Conservation (phyloP, 352 stramenopile genomes). For the Albugo candida region DNA sequence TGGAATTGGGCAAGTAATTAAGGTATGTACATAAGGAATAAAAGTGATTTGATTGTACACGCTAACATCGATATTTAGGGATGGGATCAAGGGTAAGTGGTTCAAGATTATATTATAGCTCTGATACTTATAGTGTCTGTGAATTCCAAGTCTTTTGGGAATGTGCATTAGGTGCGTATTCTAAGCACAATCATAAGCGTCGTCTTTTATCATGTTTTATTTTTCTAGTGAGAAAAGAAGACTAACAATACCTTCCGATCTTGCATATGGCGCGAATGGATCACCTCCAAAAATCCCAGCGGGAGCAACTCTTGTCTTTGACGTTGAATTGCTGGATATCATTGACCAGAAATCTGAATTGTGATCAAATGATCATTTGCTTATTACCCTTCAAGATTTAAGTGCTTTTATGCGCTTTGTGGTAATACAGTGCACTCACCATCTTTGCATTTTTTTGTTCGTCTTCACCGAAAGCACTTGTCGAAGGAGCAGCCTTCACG, state of each 20-base stretch:
- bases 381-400: too few relatives aligned
- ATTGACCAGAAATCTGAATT: constrained; percentile 3
- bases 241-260: constrained; percentile 61
- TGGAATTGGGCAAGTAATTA: constrained; percentile 84
- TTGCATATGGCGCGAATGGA: constrained; percentile 90
- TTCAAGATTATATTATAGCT: background rate
- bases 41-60: background rate
- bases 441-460: too few relatives aligned
- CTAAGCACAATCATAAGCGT: background rate
- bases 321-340: constrained; percentile 94
- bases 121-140: background rate
- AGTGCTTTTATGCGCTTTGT: too few relatives aligned
- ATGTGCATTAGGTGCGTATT: constrained; percentile 70
- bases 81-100: constrained; percentile 61
- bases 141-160: constrained; percentile 32
- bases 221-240: constrained; percentile 59
- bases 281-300: constrained; percentile 85
- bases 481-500: too few relatives aligned
- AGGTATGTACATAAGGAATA: constrained; percentile 27
- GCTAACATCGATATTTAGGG: constrained; percentile 14
- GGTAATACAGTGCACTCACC: too few relatives aligned
- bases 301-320: constrained; percentile 90
- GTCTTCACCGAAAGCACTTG: too few relatives aligned
- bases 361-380: too few relatives aligned
- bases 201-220: background rate